Percentiles rank a stretch among this genome's conserved stretches.
Evolutionary conservation across 2,329 filamentous ascomycete species (phyloP).

Genomic region (Didymella lethalis): DNA sequence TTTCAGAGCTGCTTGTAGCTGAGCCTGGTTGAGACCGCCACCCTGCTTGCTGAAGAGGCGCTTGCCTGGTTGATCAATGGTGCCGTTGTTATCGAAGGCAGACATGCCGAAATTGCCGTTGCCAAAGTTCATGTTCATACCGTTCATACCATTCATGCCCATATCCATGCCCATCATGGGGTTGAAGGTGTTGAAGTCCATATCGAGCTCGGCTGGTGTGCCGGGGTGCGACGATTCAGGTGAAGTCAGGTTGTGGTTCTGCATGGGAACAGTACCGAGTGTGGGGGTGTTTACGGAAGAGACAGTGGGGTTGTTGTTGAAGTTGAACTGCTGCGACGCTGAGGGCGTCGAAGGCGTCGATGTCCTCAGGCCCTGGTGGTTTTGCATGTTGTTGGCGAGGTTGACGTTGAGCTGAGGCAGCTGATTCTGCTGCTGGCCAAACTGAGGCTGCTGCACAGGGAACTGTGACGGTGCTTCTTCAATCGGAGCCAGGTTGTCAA

Average conservation of each 20-base stretch:
- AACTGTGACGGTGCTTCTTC: constrained; percentile 76
- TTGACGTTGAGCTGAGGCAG: constrained; percentile 81
- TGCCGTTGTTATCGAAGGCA: constrained; percentile 52
- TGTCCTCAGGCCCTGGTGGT: constrained; percentile 79
- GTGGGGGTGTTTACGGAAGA: constrained; percentile 97
- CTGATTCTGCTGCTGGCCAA: constrained; percentile 62
- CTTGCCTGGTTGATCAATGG: constrained; percentile 93
- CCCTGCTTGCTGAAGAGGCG: constrained; percentile 84
- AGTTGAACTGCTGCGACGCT: constrained; percentile 69
- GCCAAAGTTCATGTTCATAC: constrained; percentile 47
- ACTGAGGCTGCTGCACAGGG: constrained; percentile 58
- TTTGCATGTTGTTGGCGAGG: constrained; percentile 72
- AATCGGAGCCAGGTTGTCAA: constrained; percentile 72
- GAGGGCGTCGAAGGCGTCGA: constrained; percentile 89
- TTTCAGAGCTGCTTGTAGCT: constrained; percentile 77
- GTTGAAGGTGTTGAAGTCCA: constrained; percentile 64
- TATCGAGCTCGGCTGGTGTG: constrained; percentile 77
- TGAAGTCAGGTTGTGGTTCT: constrained; percentile 65
- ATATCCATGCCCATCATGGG: constrained; percentile 46
- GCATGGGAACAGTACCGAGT: constrained; percentile 77
- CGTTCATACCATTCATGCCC: constrained; percentile 38
- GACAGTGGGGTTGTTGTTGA: constrained; percentile 93
- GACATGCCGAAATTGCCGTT: constrained; percentile 53
- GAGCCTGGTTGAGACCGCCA: constrained; percentile 72
- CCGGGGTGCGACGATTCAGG: constrained; percentile 73